A percentile compares a stretch with the other conserved stretches of the same genome.
Conservation (phyloP, 2,329 filamentous ascomycete genomes). For the Calonectria henricotiae region DNA sequence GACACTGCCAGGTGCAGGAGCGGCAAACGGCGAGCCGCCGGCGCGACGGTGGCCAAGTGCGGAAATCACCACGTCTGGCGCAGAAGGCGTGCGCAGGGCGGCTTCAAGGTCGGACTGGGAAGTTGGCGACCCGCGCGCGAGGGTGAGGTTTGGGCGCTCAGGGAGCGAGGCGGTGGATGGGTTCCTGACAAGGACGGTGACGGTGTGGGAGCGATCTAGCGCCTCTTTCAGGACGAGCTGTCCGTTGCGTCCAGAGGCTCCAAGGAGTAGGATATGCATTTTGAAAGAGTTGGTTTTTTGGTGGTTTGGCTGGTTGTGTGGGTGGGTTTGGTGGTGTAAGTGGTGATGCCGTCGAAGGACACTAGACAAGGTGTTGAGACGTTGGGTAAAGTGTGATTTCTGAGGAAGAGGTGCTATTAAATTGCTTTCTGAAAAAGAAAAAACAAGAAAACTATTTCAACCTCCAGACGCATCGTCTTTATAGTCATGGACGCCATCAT, state of each 20-base stretch:
- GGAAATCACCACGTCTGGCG: slow-evolving; percentile 62
- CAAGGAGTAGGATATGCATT: slow-evolving; percentile 66
- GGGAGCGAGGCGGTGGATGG: slow-evolving; percentile 55
- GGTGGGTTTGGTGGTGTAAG: background rate
- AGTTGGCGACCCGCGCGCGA: slow-evolving; percentile 60
- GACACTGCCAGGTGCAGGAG: slow-evolving; percentile 58
- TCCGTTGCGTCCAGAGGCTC: slow-evolving; percentile 66
- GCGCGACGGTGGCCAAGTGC: slow-evolving; percentile 66
- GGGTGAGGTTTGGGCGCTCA: slow-evolving; percentile 55
- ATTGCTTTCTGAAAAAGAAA: background rate
- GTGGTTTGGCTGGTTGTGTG: background rate
- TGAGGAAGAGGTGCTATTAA: background rate
- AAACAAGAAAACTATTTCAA: background rate
- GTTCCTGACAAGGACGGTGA: slow-evolving; percentile 66
- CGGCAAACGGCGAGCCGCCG: slow-evolving; percentile 66
- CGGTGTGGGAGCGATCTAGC: slow-evolving; percentile 60
- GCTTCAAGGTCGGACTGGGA: slow-evolving; percentile 57
- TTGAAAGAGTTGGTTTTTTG: slow-evolving; percentile 12
- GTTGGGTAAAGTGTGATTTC: background rate
- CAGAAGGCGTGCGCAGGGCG: slow-evolving; percentile 54
- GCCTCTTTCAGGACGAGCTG: slow-evolving; percentile 61
- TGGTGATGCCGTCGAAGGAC: background rate
- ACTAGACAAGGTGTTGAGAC: background rate
- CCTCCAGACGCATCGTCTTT: slow-evolving; percentile 18
- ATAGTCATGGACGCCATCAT: slow-evolving; percentile 33